A percentile compares a stretch with the other conserved stretches of the same genome.
Evolutionary conservation across 352 stramenopile species (phyloP).

Genomic region (Globisporangium acanthophoron): DNA sequence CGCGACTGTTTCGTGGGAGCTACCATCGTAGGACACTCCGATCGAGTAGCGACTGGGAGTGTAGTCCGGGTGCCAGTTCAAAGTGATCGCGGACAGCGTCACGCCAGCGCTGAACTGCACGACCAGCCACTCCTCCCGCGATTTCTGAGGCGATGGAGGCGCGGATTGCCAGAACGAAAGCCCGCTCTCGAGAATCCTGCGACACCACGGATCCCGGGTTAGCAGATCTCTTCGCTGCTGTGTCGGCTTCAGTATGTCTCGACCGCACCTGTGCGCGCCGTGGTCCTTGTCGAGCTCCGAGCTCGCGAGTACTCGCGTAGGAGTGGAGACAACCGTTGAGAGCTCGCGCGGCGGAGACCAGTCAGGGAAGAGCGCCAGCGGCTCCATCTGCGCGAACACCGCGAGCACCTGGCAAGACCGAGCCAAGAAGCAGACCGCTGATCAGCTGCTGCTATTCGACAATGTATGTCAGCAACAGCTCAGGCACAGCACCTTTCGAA

Average conservation of each 20-base stretch:
- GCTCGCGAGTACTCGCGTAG: conserved; percentile 48
- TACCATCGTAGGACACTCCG: conserved; percentile 37
- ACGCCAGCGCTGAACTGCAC: conserved; percentile 43
- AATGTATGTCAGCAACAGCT: no score
- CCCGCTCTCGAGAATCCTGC: conserved; percentile 34
- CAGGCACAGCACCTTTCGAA: conserved; percentile 43
- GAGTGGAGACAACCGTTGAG: conserved; percentile 30
- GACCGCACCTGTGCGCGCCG: conserved; percentile 30
- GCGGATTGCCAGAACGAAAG: conserved; percentile 42
- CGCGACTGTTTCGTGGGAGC: conserved; percentile 40
- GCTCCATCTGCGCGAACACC: conserved; percentile 57
- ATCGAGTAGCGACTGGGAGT: conserved; percentile 37
- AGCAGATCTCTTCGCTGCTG: background rate
- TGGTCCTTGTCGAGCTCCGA: conserved; percentile 61
- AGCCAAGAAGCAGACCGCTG: background rate
- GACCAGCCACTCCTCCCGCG: conserved; percentile 41
- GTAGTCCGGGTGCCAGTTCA: conserved; percentile 43
- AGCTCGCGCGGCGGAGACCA: conserved; percentile 68
- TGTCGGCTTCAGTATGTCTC: background rate
- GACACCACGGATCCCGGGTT: background rate
- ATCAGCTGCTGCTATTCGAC: background rate
- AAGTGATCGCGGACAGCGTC: conserved; percentile 34
- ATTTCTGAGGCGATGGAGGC: conserved; percentile 14
- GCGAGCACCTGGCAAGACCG: conserved; percentile 39
- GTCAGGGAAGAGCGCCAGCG: conserved; percentile 66